Percentiles rank a stretch among this genome's conserved stretches.
phyloP scores from a whole-genome alignment of 2,329 filamentous ascomycete species.

The Emmonsia crescens region DNA sequence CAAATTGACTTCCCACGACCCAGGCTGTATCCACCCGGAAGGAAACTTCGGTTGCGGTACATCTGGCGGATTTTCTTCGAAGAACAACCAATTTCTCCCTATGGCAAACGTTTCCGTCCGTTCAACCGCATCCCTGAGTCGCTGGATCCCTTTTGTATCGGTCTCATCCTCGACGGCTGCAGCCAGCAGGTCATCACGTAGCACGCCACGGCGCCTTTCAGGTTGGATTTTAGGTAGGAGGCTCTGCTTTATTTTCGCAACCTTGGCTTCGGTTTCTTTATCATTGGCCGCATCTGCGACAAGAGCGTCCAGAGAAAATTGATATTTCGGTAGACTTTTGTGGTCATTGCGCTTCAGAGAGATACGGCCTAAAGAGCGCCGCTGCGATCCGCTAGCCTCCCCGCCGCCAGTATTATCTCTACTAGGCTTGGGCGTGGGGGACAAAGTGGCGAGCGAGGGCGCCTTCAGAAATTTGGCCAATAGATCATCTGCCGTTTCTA shows the following conservation, averaged over 20 bases:
- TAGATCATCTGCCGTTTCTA: constrained; percentile 45
- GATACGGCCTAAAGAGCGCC: neutral
- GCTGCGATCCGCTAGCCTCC: neutral
- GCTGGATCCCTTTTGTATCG: constrained; percentile 34
- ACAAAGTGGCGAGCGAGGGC: constrained; percentile 9
- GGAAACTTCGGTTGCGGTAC: constrained; percentile 26
- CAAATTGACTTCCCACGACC: constrained; percentile 23
- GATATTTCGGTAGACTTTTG: constrained; percentile 39
- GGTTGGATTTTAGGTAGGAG: constrained; percentile 5
- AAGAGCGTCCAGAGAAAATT: constrained; percentile 53
- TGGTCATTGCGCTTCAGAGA: constrained; percentile 4
- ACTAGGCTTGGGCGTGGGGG: constrained; percentile 11
- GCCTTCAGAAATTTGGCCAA: constrained; percentile 21
- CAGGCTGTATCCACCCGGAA: constrained; percentile 19
- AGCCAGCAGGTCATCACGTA: constrained; percentile 33
- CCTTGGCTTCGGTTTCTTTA: constrained; percentile 46
- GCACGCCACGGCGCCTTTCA: constrained; percentile 8
- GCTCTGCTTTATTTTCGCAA: constrained; percentile 28
- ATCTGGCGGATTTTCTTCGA: constrained; percentile 25
- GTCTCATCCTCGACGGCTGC: constrained; percentile 35
- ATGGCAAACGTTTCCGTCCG: constrained; percentile 49
- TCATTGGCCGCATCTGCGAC: constrained; percentile 50
- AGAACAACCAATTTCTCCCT: constrained; percentile 49
- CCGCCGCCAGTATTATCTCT: neutral
- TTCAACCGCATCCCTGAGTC: constrained; percentile 46